phyloP scores from a whole-genome alignment of 495 filamentous ascomycete species.

The Aspergillus panamensis region DNA sequence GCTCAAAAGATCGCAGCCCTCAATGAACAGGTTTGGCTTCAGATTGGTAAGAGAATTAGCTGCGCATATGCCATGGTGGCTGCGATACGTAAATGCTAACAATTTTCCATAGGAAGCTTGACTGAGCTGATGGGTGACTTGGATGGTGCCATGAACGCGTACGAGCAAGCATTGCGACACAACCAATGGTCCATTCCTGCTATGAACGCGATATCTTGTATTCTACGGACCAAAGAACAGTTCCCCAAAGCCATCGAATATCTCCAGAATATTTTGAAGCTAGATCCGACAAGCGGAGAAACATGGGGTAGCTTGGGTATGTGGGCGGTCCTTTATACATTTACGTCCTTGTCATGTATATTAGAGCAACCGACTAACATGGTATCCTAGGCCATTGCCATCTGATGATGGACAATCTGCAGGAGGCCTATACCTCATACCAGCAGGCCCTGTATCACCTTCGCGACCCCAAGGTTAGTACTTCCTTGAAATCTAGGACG shows the following conservation, averaged over 20 bases:
- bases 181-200: conserved; percentile 88
- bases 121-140: conserved; percentile 86
- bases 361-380: background rate
- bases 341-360: background rate
- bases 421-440: conserved; percentile 97
- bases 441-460: conserved; percentile 93
- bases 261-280: conserved; percentile 82
- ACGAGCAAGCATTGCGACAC: conserved; percentile 81
- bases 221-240: conserved; percentile 85
- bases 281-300: conserved; percentile 86
- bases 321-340: conserved; percentile 14
- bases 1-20: conserved; percentile 59
- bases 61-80: background rate
- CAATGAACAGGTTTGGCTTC: conserved; percentile 91
- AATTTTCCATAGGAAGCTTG: conserved; percentile 58
- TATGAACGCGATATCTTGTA: conserved; percentile 91
- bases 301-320: conserved; percentile 93
- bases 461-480: conserved; percentile 82
- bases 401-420: conserved; percentile 98
- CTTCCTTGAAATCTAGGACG: background rate
- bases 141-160: conserved; percentile 82
- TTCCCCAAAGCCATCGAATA: conserved; percentile 94
- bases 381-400: conserved; percentile 74
- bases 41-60: conserved; percentile 66
- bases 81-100: conserved; percentile 14